Percentiles rank a stretch among this genome's conserved stretches.
These are phyloP conservation scores for Allium cepa DNA, from an alignment of 106 monocot genomes.

Conservation along the genomic window DNA sequence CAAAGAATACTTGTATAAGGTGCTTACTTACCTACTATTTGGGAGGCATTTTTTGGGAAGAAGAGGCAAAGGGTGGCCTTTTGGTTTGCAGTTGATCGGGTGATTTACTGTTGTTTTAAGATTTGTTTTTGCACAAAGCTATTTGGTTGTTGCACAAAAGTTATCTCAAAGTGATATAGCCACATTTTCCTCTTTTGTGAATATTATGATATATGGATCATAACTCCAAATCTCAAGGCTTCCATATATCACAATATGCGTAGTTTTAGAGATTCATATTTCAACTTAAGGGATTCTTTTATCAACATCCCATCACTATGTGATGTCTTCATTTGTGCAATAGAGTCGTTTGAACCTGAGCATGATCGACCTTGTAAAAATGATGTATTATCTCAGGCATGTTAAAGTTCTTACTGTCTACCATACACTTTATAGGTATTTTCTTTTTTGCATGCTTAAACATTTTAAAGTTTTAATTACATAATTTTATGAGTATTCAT, in stretches of 20 bases:
- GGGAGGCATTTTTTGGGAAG: too few species aligned
- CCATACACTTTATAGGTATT: slow-evolving; percentile 9
- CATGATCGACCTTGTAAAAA: slow-evolving; percentile 8
- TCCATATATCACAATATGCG: slow-evolving; percentile 13
- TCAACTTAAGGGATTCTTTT: neutral
- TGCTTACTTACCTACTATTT: too few species aligned
- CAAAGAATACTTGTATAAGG: slow-evolving; percentile 81
- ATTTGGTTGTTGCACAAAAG: too few species aligned
- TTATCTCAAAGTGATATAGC: too few species aligned
- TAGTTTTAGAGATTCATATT: neutral
- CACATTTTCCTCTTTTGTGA: neutral
- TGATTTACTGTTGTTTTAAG: too few species aligned
- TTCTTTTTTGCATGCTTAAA: neutral
- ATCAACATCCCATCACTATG: slow-evolving; percentile 17
- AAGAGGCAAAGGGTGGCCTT: too few species aligned
- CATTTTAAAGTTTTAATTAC: neutral
- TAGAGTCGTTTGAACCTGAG: neutral
- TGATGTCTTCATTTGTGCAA: slow-evolving; percentile 26
- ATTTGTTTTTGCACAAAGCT: too few species aligned
- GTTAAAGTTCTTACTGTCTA: slow-evolving; percentile 40
- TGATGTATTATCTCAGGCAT: slow-evolving; percentile 25
- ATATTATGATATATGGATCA: neutral
- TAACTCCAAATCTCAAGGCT: slow-evolving; percentile 22
- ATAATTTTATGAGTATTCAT: neutral
- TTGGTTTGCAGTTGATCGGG: too few species aligned